Evolutionary conservation across 1,284 basidiomycete species (phyloP), one percentile per base, ranked within the genome.

Genomic region (Bondarzewia mesenterica): DNA sequence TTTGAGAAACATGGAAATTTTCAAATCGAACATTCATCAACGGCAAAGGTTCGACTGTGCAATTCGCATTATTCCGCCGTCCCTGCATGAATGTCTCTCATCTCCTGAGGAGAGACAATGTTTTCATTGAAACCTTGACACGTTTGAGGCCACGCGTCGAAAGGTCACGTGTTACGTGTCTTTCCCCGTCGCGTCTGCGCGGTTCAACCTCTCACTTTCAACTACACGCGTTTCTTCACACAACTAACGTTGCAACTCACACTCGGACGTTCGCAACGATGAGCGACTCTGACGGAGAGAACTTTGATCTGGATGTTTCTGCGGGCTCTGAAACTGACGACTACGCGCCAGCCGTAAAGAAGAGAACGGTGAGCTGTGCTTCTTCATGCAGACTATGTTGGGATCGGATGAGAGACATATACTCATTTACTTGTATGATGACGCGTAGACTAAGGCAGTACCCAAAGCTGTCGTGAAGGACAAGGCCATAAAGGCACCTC

Each of bases 221-320:
- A 6, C 10, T n/a, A 10, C 10, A 32, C 29, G 29, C 29, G 29
- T 32, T 32, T n/a, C 29, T 32, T 32, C 29, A 32, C 4, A n/a
- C 29, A 10, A 32, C 29, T 15, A 32, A 10, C 29, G 10, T 32
- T 32, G 10, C 29, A 10, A 32, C 12, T 32, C 12, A n/a, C 29
- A 32, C 29, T 32, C 29, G n/a, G 12, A 32, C 29, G n/a, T n/a
- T 32, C 6, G 29, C 29, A 32, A 42, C 12, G 23, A 78, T 78
- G 77, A 77, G 72, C 58, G 74, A 73, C 47, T 82, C 82, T 8
- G 82, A 82, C 60, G 75, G 63, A 44, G 85, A 88, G 64, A 77
- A 74, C 55, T 87, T 84, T 48, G 75, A 81, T 54, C 59, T 84
- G 43, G 72, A 79, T 54, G 64, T 79, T 55, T 63, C 78, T 39